Evolutionary conservation across 2,329 filamentous ascomycete genomes (phyloP), one percentile per base, ranked within the genome.

Genomic region (Colletotrichum sp.): DNA sequence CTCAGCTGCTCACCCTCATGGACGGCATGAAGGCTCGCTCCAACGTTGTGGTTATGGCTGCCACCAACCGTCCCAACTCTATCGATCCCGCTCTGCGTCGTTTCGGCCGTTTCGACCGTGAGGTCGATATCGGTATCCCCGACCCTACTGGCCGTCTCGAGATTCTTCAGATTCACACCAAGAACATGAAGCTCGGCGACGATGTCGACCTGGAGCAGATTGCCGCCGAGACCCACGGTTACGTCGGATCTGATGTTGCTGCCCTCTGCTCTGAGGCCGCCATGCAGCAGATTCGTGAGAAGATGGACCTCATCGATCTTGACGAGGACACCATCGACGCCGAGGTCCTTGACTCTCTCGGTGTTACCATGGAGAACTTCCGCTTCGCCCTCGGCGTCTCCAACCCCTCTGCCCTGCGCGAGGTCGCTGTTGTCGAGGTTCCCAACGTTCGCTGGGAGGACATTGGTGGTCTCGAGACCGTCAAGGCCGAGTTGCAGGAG

Each of bases 331-430:
- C 97, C 77, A 99, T 99, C 78, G 97, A 99, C 82, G 97, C 97
- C 34, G 97, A 99, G 89, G 97, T 99, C 68, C 92, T 99, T 71
- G 97, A 99, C 88, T 98, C 97, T 61, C 93, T 99, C 63, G 97
- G 97, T 85, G 97, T 99, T 65, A 99, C 97, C 77, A 98, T 98
- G 95, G 97, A 99, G 87, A 99, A 99, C 92, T 99, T 99, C 95
- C 95, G 96, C 82, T 99, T 98, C 82, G 96, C 97, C 77, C 94
- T 99, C 67, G 97, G 97, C 82, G 96, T 98, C 77, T 98, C 96
- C 87, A 99, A 99, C 92, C 97, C 97, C 81, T 98, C 97, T 79
- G 97, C 97, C 80, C 95, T 99, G 72, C 97, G 97, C 86, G 97
- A 99, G 88, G 97, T 99, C 82, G 97, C 97, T 71, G 97, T 99